Base-by-base conservation (phyloP, 257 asterid species). In the Nemophila menziesii region DNA sequence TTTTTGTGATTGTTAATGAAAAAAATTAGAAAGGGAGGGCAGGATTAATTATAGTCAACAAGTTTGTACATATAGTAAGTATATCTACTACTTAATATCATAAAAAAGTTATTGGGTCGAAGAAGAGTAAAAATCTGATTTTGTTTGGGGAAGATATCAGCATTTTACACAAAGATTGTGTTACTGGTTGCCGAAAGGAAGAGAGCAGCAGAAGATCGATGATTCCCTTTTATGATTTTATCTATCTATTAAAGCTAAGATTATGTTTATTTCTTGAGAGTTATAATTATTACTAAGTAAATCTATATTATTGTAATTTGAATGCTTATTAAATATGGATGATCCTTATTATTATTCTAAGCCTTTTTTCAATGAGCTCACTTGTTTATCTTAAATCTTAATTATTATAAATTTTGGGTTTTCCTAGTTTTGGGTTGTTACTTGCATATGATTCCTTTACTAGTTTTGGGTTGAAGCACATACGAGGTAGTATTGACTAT, bases 101-200 rank as follows among this genome's bases (percentile, higher is more conserved):
- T 41, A 29, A 29, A 29, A 29, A 29, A 29, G 33, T 24, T 29
- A 7, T 2, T 29, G 36, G 36, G 36, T 10, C n/a, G n/a, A 2
- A 16, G 38, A 52, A 36, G 20, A 37, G 33, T 5, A 4, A 7
- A 16, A 27, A 54, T 63, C 61, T 61, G 59, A 38, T 57, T 24
- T 57, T 62, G 61, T 48, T 33, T 14, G 43, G 29, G 37, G 10
- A 16, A 4, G 22, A 24, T 38, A 18, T 8, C 2, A 27, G 14
- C 42, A 15, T 8, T 5, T 4, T 24, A 24, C 6, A 21, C 13
- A 10, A 10, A 44, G 24, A 22, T 29, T 37, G 42, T 19, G 48
- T 43, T 50, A 49, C 29, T 43, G 37, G 39, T 41, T 22, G 40
- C 50, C 14, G 11, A 24, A 36, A 55, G 37, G 33, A 8, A 18